phyloP scores from a whole-genome alignment of 2,329 filamentous ascomycete species.

The Aspergillus clavatus region DNA sequence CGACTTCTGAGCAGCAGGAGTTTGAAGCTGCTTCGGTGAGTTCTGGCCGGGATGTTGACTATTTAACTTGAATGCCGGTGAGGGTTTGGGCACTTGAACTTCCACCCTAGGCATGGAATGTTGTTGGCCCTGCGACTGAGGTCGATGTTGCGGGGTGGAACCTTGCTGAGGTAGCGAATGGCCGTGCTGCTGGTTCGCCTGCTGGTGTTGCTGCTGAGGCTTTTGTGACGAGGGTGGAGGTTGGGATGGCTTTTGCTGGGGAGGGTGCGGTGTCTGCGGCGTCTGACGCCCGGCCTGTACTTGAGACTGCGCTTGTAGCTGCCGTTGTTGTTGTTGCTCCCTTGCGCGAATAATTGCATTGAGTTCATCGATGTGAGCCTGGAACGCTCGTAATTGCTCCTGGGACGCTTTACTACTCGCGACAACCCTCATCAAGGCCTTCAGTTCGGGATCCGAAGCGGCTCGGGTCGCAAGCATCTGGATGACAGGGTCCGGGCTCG shows the following conservation, averaged over 20 bases:
- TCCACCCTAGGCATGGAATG: slow-evolving; percentile 17
- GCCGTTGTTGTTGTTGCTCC: slow-evolving; percentile 36
- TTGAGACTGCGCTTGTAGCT: slow-evolving; percentile 17
- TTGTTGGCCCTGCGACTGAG: slow-evolving; percentile 6
- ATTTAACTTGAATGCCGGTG: slow-evolving; percentile 2
- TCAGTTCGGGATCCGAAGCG: slow-evolving; percentile 45
- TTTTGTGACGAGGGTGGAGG: slow-evolving; percentile 7
- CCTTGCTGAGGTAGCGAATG: slow-evolving; percentile 2
- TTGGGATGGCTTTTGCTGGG: slow-evolving; percentile 6
- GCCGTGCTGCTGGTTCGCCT: slow-evolving; percentile 3
- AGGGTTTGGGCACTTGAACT: slow-evolving; percentile 15
- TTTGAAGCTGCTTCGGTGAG: slow-evolving; percentile 8
- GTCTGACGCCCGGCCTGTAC: slow-evolving; percentile 16
- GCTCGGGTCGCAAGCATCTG: slow-evolving; percentile 50
- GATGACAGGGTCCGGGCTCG: slow-evolving; percentile 48
- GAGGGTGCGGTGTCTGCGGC: slow-evolving; percentile 11
- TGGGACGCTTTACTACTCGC: slow-evolving; percentile 47
- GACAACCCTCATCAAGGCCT: slow-evolving; percentile 49
- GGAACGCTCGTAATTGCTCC: slow-evolving; percentile 47
- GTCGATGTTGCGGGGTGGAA: slow-evolving; percentile 4
- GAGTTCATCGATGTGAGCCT: slow-evolving; percentile 49
- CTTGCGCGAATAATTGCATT: slow-evolving; percentile 46
- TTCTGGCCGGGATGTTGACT: slow-evolving; percentile 6
- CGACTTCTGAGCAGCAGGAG: slow-evolving; percentile 15
- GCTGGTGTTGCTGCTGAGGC: slow-evolving; percentile 12